phyloP scores from a whole-genome alignment of 1,284 basidiomycete species.

The Tilletia setariae region DNA sequence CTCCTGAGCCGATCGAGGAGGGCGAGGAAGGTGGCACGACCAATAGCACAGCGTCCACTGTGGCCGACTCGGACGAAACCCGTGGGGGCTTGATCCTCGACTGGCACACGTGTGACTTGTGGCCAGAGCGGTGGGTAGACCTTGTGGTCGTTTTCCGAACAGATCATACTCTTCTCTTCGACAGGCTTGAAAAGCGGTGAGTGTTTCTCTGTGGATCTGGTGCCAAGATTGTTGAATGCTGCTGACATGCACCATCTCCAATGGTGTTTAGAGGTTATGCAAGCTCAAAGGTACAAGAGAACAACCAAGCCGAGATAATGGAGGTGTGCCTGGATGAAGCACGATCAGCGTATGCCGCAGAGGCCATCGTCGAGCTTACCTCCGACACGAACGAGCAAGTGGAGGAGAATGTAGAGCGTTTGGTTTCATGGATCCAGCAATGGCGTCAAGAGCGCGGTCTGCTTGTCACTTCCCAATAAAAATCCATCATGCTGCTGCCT shows the following conservation, averaged over 20 bases:
- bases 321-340: slow-evolving; percentile 85
- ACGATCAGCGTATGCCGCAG: slow-evolving; percentile 72
- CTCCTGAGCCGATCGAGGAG: slow-evolving; percentile 41
- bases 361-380: slow-evolving; percentile 80
- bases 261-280: slow-evolving; percentile 68
- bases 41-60: not conserved
- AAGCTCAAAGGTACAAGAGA: slow-evolving; percentile 92
- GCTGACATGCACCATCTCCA: not conserved
- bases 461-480: not conserved
- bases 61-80: slow-evolving; percentile 34
- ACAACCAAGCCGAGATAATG: slow-evolving; percentile 99
- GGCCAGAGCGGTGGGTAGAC: slow-evolving; percentile 95
- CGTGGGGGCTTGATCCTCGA: slow-evolving; percentile 77
- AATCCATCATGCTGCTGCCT: too few relatives aligned
- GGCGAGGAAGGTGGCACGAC: slow-evolving; percentile 22
- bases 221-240: not conserved
- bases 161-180: slow-evolving; percentile 84
- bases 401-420: slow-evolving; percentile 77
- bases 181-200: slow-evolving; percentile 85
- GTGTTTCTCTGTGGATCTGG: slow-evolving; percentile 1
- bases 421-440: slow-evolving; percentile 76
- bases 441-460: slow-evolving; percentile 66
- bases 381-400: slow-evolving; percentile 78
- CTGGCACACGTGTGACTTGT: slow-evolving; percentile 93
- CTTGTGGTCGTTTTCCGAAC: slow-evolving; percentile 91